A percentile compares a stretch with the other conserved stretches of the same genome.
Evolutionary conservation across 2,329 filamentous ascomycete species (phyloP).

Genomic region (Neonectria sp.): DNA sequence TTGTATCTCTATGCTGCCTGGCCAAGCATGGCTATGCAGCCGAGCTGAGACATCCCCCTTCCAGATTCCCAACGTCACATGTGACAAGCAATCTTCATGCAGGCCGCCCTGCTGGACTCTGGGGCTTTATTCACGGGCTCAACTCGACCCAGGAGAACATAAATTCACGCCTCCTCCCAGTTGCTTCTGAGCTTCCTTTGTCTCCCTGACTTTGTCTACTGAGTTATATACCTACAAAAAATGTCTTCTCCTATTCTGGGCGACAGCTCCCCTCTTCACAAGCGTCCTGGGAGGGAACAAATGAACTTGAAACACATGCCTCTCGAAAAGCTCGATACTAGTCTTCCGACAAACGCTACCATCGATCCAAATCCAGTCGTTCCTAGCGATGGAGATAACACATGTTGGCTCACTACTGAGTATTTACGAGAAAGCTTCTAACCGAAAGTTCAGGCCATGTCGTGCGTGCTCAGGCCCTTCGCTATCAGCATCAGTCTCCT

Average conservation of each 20-base stretch:
- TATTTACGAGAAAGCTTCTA: neutral
- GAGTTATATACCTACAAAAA: slow-evolving; percentile 1
- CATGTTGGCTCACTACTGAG: neutral
- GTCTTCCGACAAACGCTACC: neutral
- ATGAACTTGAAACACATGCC: neutral
- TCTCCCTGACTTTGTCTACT: neutral
- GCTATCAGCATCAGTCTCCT: neutral
- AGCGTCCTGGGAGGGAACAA: neutral
- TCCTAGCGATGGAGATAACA: neutral
- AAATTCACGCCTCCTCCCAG: neutral
- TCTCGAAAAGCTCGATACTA: neutral
- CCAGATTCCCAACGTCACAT: neutral
- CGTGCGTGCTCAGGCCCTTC: neutral
- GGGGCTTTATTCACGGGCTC: neutral
- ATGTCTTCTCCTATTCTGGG: slow-evolving; percentile 1
- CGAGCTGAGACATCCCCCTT: neutral
- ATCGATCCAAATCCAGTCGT: neutral
- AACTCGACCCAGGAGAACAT: neutral
- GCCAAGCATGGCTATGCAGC: neutral
- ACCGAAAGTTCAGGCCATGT: neutral
- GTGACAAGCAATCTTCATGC: neutral
- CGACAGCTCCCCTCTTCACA: neutral
- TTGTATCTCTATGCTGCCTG: neutral
- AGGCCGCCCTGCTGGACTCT: neutral
- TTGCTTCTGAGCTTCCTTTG: neutral